phyloP scores from a whole-genome alignment of 352 stramenopile species.

The Phytophthora meadii region DNA sequence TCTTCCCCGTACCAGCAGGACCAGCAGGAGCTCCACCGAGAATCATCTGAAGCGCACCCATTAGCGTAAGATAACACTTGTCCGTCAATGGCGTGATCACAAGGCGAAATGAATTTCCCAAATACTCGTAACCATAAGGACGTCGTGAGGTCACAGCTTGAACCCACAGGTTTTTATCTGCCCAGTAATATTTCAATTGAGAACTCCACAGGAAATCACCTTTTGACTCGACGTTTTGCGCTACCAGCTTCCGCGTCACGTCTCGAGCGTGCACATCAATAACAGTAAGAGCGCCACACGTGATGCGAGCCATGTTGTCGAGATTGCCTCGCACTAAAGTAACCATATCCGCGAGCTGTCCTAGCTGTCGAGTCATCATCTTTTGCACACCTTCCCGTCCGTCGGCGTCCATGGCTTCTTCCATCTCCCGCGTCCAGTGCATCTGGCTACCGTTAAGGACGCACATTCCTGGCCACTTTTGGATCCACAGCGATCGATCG shows the following conservation, averaged over 20 bases:
- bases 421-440: conserved; percentile 94
- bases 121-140: conserved; percentile 96
- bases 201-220: conserved; percentile 90
- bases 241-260: conserved; percentile 92
- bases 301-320: conserved; percentile 87
- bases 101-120: conserved; percentile 95
- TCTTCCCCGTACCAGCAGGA: conserved; percentile 95
- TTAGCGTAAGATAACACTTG: conserved; percentile 97
- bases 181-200: conserved; percentile 95
- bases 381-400: conserved; percentile 78
- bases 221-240: conserved; percentile 89
- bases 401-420: conserved; percentile 82
- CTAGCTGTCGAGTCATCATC: conserved; percentile 86
- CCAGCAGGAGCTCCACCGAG: conserved; percentile 93
- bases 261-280: conserved; percentile 97
- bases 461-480: conserved; percentile 92
- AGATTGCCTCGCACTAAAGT: conserved; percentile 91
- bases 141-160: conserved; percentile 91
- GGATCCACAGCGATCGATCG: conserved; percentile 91
- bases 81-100: conserved; percentile 97
- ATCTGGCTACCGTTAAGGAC: conserved; percentile 94
- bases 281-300: conserved; percentile 92
- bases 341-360: conserved; percentile 94
- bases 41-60: conserved; percentile 96
- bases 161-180: conserved; percentile 84